A percentile compares a stretch with the other conserved stretches of the same genome.
These are phyloP conservation scores for Trypanosoma cruzi DNA, from an alignment of 208 protist species.

Conservation along the genomic window DNA sequence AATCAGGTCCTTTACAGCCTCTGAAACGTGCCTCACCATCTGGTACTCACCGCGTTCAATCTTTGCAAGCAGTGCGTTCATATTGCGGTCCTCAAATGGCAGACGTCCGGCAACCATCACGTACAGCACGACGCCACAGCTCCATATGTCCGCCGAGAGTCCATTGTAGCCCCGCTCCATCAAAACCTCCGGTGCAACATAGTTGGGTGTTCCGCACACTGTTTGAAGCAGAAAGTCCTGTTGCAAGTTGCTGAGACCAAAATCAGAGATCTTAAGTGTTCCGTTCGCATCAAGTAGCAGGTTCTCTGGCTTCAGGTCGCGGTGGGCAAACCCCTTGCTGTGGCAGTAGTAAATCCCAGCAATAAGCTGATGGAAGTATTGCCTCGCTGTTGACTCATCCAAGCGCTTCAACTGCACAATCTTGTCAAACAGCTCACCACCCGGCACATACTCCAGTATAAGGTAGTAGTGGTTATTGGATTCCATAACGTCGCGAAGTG, in stretches of 20 bases:
- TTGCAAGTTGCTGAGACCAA: slow-evolving; percentile 47
- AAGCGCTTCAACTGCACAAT: slow-evolving; percentile 32
- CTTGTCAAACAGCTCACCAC: slow-evolving; percentile 56
- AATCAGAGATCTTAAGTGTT: slow-evolving; percentile 42
- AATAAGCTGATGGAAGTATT: slow-evolving; percentile 73
- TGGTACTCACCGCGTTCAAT: slow-evolving; percentile 57
- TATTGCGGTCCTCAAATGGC: slow-evolving; percentile 66
- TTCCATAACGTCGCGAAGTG: slow-evolving; percentile 45
- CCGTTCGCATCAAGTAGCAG: slow-evolving; percentile 41
- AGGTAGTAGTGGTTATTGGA: slow-evolving; percentile 82
- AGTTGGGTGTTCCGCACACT: slow-evolving; percentile 60
- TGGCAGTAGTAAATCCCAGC: slow-evolving; percentile 68
- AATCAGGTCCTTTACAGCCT: slow-evolving; percentile 46
- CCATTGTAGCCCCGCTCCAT: slow-evolving; percentile 57
- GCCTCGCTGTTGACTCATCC: slow-evolving; percentile 33
- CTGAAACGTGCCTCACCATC: slow-evolving; percentile 32
- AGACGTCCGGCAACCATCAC: slow-evolving; percentile 79
- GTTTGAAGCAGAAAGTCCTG: slow-evolving; percentile 31
- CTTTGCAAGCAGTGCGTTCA: slow-evolving; percentile 34
- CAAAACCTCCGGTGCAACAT: slow-evolving; percentile 85
- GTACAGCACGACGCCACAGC: slow-evolving; percentile 88
- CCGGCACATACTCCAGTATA: slow-evolving; percentile 70
- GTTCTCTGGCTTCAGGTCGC: slow-evolving; percentile 67
- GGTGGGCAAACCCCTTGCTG: slow-evolving; percentile 56
- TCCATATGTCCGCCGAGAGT: slow-evolving; percentile 93